Conservation (phyloP, 495 filamentous ascomycete species). For the Parathielavia hyrcaniae region DNA sequence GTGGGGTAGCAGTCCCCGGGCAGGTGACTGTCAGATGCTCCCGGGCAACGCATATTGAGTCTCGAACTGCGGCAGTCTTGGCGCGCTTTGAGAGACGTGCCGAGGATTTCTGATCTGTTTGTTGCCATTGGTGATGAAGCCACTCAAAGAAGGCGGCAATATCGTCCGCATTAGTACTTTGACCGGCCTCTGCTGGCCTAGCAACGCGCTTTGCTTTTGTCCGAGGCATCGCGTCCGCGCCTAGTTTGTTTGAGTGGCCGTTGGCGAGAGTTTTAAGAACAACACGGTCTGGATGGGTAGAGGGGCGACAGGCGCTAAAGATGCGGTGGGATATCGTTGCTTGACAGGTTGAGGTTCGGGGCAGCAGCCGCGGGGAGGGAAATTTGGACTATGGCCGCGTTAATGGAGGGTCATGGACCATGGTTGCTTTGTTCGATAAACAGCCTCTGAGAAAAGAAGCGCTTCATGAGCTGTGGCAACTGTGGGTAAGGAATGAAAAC, state of each 20-base stretch:
- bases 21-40: slow-evolving; percentile 17
- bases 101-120: neutral
- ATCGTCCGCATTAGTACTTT: slow-evolving; percentile 5
- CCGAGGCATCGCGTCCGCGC: slow-evolving; percentile 14
- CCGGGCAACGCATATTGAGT: slow-evolving; percentile 26
- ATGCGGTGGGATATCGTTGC: too few relatives aligned
- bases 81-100: slow-evolving; percentile 23
- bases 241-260: neutral
- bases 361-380: too few relatives aligned
- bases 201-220: neutral
- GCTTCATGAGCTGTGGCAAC: too few relatives aligned
- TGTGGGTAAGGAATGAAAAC: neutral
- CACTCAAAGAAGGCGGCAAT: slow-evolving; percentile 19
- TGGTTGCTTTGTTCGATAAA: too few relatives aligned
- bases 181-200: neutral
- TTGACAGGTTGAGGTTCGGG: too few relatives aligned
- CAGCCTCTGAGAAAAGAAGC: too few relatives aligned
- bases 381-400: too few relatives aligned
- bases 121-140: slow-evolving; percentile 3
- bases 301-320: too few relatives aligned
- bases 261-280: neutral
- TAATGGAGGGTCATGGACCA: neutral
- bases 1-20: neutral
- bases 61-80: slow-evolving; percentile 8
- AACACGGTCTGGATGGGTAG: neutral